phyloP scores from a whole-genome alignment of 192 early-diverging fungal species.

The Dimargaris xerosporica region DNA sequence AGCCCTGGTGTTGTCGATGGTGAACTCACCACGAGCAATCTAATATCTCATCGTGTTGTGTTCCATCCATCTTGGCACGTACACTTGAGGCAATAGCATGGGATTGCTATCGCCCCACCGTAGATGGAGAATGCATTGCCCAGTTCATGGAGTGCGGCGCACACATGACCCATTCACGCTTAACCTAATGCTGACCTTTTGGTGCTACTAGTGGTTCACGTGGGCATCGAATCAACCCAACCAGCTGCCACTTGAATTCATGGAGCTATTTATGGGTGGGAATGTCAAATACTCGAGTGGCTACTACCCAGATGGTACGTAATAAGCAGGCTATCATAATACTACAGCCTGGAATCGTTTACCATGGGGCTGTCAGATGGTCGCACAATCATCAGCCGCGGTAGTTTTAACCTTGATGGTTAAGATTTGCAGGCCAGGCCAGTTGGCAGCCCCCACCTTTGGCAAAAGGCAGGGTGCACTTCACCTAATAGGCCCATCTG shows the following conservation, averaged over 20 bases:
- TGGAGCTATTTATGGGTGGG: constrained; percentile 28
- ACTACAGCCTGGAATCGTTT: constrained; percentile 5
- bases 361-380: not conserved
- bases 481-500: not conserved
- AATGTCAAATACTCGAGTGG: constrained; percentile 46
- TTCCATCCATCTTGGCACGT: not conserved
- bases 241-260: constrained; percentile 37
- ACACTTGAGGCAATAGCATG: not conserved
- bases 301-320: constrained; percentile 30
- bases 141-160: not conserved
- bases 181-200: not conserved
- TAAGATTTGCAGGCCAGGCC: too few relatives aligned
- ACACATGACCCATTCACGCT: not conserved
- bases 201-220: not conserved
- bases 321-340: not conserved
- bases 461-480: not conserved
- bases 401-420: not conserved
- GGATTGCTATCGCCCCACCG: not conserved
- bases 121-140: not conserved
- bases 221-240: not conserved
- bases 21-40: not conserved
- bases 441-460: too few relatives aligned
- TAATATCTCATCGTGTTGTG: not conserved
- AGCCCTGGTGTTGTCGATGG: not conserved
- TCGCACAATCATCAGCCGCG: not conserved